phyloP scores from a whole-genome alignment of 192 early-diverging fungal genomes.

The Geosiphon pyriformis region DNA sequence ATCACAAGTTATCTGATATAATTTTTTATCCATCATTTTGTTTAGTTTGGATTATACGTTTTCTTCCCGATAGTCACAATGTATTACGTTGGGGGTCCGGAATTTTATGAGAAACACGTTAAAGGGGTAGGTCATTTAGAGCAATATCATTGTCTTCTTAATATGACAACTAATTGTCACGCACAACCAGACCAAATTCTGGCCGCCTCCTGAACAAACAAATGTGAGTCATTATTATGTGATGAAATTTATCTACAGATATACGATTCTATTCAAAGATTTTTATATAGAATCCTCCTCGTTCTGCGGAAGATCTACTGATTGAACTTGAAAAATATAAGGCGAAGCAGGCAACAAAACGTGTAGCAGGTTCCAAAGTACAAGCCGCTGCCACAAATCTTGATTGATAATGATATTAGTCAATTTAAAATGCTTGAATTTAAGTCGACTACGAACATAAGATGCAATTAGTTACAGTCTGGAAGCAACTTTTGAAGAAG shows the following conservation, averaged over 20 bases:
- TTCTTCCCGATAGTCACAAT: conserved; percentile 47
- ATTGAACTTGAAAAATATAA: conserved; percentile 37
- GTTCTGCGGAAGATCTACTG: conserved; percentile 31
- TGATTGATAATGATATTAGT: too few species aligned
- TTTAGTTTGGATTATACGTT: conserved; percentile 46
- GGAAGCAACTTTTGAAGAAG: too few species aligned
- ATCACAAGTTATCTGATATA: background rate
- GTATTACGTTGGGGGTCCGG: conserved; percentile 46
- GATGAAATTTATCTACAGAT: background rate
- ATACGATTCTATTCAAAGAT: background rate
- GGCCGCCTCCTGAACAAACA: conserved; percentile 35
- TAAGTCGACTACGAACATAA: too few species aligned
- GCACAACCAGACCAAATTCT: conserved; percentile 25
- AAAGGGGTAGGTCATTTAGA: conserved; percentile 17
- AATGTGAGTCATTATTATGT: background rate
- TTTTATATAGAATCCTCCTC: conserved; percentile 37
- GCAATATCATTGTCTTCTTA: background rate
- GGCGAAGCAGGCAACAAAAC: conserved; percentile 18
- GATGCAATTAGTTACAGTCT: too few species aligned
- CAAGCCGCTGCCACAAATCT: too few species aligned
- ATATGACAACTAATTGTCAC: too few species aligned
- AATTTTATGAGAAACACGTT: conserved; percentile 44
- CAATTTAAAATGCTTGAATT: too few species aligned
- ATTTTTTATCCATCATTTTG: conserved; percentile 5
- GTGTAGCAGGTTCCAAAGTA: too few species aligned